Percentiles rank a stretch among this genome's conserved stretches.
These are phyloP conservation scores for Globisporangium canariense DNA, from an alignment of 352 stramenopile species.

Conservation along the genomic window DNA sequence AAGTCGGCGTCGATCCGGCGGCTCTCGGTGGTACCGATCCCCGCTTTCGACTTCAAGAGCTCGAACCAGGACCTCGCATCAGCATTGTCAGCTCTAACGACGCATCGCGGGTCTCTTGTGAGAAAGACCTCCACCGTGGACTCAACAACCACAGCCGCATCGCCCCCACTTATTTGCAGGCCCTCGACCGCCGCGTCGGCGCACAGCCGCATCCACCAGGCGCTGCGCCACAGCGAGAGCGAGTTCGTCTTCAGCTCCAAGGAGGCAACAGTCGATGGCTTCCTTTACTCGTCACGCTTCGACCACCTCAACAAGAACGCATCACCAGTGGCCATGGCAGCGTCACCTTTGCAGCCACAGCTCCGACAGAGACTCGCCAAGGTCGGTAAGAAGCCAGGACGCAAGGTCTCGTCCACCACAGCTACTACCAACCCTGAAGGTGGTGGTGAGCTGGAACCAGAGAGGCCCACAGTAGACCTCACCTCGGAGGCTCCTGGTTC, in stretches of 20 bases:
- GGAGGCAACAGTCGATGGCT: conserved; percentile 35
- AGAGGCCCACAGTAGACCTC: background rate
- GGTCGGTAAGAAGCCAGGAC: conserved; percentile 1
- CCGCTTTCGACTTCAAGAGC: background rate
- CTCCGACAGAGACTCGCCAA: conserved; percentile 17
- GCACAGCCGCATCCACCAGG: conserved; percentile 61
- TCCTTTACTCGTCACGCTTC: conserved; percentile 58
- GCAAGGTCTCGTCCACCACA: background rate
- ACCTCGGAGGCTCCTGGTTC: background rate
- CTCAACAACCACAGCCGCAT: background rate
- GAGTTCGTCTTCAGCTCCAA: conserved; percentile 60
- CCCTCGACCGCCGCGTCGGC: conserved; percentile 43
- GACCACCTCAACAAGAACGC: conserved; percentile 19
- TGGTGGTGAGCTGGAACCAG: background rate
- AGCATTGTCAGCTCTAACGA: background rate
- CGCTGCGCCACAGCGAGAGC: conserved; percentile 44
- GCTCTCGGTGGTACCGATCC: conserved; percentile 13
- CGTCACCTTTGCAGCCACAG: conserved; percentile 15
- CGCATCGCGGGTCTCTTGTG: background rate
- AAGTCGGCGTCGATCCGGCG: conserved; percentile 34
- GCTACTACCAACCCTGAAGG: background rate
- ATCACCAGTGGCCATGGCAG: conserved; percentile 4
- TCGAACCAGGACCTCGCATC: conserved; percentile 12
- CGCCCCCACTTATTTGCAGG: conserved; percentile 7
- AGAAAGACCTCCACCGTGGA: background rate